Base-by-base conservation (phyloP, 2,329 filamentous ascomycete genomes). In the Trichophyton rubrum region DNA sequence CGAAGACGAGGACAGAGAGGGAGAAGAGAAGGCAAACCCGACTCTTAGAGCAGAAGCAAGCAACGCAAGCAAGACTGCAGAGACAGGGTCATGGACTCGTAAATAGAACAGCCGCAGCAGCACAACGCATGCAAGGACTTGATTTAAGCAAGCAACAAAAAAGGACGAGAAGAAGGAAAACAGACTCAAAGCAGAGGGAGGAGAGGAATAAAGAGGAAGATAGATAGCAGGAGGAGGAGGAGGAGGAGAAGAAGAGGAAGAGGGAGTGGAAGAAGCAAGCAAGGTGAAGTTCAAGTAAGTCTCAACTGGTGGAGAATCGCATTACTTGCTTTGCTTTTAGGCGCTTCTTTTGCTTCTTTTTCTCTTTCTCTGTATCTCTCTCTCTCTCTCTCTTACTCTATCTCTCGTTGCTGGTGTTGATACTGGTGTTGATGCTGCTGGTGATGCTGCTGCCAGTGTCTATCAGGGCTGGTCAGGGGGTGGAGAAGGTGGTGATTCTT, bases 1-100 rank as follows among this genome's bases (percentile, higher is more conserved):
- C 43, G 33, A 40, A 41, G 15, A 45, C 6, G 45, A 20, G 41
- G 55, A 22, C 8, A 15, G 20, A 17, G 38, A n/a, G 8, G n/a
- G 40, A 24, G 15, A 22, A 17, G 55, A 17, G 5, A 3, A 65
- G 62, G 65, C 40, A 43, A 60, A 67, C 67, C 67, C 72, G 70
- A 69, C 72, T 68, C 6, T n/a, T n/a, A 68, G 71, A 66, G 68
- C 70, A 71, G 70, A 13, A 68, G 70, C 33, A 62, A 66, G 68
- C 67, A 67, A 68, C 67, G 64, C 33, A 38, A 61, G 60, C 61
- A 63, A 60, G 62, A 64, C 40, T 43, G 64, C 61, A 64, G 61
- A 60, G 62, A 66, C 69, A 69, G 69, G 68, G 68, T 68, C 66
- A 68, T 67, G 62, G 62, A 66, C 62, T 65, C 63, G 62, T 64